Evolutionary conservation across 2,329 filamentous ascomycete genomes (phyloP).

Genomic region (Knoxdaviesia capensis): DNA sequence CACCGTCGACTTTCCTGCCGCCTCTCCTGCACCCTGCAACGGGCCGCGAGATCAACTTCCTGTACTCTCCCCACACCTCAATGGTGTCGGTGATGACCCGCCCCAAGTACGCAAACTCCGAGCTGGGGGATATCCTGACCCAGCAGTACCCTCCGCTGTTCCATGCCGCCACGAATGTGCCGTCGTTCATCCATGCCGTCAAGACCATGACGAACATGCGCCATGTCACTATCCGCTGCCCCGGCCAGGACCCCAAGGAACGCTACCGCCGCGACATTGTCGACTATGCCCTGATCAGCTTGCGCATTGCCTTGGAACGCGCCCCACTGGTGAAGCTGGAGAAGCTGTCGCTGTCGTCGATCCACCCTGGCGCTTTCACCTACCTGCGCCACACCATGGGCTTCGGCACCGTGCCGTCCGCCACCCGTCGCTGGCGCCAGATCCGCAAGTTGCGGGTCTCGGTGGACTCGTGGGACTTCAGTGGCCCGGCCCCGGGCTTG

Average conservation of each 20-base stretch:
- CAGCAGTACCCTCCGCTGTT: conserved; percentile 79
- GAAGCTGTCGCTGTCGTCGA: conserved; percentile 49
- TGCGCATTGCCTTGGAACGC: conserved; percentile 66
- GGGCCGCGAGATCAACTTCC: conserved; percentile 59
- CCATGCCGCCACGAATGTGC: conserved; percentile 73
- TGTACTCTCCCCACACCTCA: conserved; percentile 60
- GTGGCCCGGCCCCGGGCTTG: conserved; percentile 34
- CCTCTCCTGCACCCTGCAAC: conserved; percentile 64
- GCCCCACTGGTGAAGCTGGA: conserved; percentile 43
- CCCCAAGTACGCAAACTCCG: conserved; percentile 62
- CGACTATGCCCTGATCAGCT: conserved; percentile 74
- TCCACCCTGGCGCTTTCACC: conserved; percentile 57
- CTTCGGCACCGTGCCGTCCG: conserved; percentile 54
- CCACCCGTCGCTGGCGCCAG: conserved; percentile 54
- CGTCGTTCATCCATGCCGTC: conserved; percentile 62
- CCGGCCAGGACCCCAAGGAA: conserved; percentile 47
- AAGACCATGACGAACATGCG: conserved; percentile 46
- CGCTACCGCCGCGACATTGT: conserved; percentile 59
- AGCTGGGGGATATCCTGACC: conserved; percentile 63
- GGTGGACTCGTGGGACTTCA: conserved; percentile 50
- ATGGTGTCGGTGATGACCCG: conserved; percentile 38
- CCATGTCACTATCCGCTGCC: conserved; percentile 59
- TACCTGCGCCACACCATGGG: conserved; percentile 59
- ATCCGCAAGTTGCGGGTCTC: conserved; percentile 55
- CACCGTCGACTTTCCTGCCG: conserved; percentile 59